phyloP scores from a whole-genome alignment of 2,329 filamentous ascomycete genomes.

The Calonectria hongkongensis region DNA sequence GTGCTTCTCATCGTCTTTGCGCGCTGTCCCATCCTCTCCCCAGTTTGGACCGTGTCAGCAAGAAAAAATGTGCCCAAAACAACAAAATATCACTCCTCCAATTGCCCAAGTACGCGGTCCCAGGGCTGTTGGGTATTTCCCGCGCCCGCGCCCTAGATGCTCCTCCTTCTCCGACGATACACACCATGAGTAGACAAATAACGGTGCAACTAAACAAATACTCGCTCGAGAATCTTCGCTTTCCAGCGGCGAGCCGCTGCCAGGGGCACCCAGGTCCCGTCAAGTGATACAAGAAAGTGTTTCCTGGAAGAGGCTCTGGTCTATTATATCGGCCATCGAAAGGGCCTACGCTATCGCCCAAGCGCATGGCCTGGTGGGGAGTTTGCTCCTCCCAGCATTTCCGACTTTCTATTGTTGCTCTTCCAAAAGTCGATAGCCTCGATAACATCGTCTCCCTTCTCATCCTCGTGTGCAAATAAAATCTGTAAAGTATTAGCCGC shows the following conservation, averaged over 20 bases:
- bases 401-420: conserved; percentile 74
- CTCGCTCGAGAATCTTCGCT: conserved; percentile 46
- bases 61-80: conserved; percentile 28
- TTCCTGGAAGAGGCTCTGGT: conserved; percentile 53
- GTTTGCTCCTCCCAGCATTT: conserved; percentile 56
- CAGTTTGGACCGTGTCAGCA: conserved; percentile 3
- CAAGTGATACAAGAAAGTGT: conserved; percentile 56
- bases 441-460: conserved; percentile 93
- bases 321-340: conserved; percentile 25
- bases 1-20: conserved; percentile 30
- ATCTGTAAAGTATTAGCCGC: conserved; percentile 76
- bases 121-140: conserved; percentile 11
- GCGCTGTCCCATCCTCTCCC: conserved; percentile 8
- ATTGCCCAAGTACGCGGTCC: conserved; percentile 23
- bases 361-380: conserved; percentile 29
- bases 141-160: conserved; percentile 23
- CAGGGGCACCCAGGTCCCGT: conserved; percentile 41
- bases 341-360: conserved; percentile 41
- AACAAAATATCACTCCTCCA: conserved; percentile 34
- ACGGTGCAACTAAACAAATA: conserved; percentile 48
- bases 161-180: conserved; percentile 30
- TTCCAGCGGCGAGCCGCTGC: conserved; percentile 41
- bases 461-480: conserved; percentile 97
- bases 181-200: conserved; percentile 38
- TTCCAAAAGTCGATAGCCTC: conserved; percentile 98